phyloP scores from a whole-genome alignment of 352 stramenopile genomes.

The Globisporangium takayamanum region DNA sequence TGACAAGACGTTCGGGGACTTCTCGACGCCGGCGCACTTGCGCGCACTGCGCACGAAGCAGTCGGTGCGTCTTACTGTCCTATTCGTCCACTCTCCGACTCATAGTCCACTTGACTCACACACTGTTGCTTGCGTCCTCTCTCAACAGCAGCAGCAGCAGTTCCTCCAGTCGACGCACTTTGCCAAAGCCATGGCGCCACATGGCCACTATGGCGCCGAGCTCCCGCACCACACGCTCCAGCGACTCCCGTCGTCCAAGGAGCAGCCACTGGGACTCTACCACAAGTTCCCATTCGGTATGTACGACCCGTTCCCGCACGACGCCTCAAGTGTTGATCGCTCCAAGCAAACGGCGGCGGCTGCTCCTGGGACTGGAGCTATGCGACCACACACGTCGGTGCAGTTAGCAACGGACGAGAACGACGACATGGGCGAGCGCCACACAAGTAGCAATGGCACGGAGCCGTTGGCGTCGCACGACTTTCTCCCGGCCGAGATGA shows the following conservation, averaged over 20 bases:
- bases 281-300: slow-evolving; percentile 24
- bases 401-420: slow-evolving; percentile 19
- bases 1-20: slow-evolving; percentile 38
- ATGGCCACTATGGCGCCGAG: slow-evolving; percentile 11
- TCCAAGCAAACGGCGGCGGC: background rate
- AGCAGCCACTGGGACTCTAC: slow-evolving; percentile 11
- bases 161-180: slow-evolving; percentile 11
- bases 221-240: slow-evolving; percentile 15
- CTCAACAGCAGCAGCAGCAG: background rate
- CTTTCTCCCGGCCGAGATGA: slow-evolving; percentile 23
- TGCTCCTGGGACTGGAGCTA: background rate
- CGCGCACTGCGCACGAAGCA: slow-evolving; percentile 40
- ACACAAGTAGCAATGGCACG: slow-evolving; percentile 14
- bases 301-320: slow-evolving; percentile 30
- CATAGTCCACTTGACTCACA: background rate
- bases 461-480: slow-evolving; percentile 19
- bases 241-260: slow-evolving; percentile 8
- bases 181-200: slow-evolving; percentile 3
- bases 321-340: background rate
- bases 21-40: slow-evolving; percentile 36
- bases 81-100: background rate
- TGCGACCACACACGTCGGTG: too few species aligned
- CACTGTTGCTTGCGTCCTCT: too few species aligned
- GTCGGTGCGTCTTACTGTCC: slow-evolving; percentile 20
- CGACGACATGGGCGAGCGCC: slow-evolving; percentile 13